A percentile compares a stretch with the other conserved stretches of the same genome.
phyloP scores from a whole-genome alignment of 2,329 filamentous ascomycete genomes.

The Fusarium begoniae region DNA sequence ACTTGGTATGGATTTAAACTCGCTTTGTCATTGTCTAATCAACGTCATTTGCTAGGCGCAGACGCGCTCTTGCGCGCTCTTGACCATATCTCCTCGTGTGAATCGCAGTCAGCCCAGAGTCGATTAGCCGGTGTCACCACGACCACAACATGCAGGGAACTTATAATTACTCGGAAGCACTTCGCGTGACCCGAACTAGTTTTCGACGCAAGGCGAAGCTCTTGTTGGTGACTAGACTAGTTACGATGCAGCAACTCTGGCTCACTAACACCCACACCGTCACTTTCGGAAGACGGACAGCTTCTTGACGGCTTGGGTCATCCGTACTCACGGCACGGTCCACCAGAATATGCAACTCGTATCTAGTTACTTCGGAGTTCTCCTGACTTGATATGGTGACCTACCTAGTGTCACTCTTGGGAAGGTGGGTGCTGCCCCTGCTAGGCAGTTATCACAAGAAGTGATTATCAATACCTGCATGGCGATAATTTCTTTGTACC shows the following conservation, averaged over 20 bases:
- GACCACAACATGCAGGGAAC: constrained; percentile 21
- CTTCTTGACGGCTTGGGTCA: constrained; percentile 10
- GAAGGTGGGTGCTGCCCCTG: constrained; percentile 1
- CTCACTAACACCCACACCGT: constrained; percentile 33
- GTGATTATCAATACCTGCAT: constrained; percentile 10
- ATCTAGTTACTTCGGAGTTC: constrained; percentile 1
- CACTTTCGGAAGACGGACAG: constrained; percentile 18
- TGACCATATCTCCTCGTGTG: background rate
- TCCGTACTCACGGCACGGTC: constrained; percentile 12
- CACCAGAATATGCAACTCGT: constrained; percentile 4
- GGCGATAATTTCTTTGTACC: constrained; percentile 6
- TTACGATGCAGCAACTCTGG: constrained; percentile 26
- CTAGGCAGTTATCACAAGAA: constrained; percentile 14
- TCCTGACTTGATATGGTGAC: constrained; percentile 9
- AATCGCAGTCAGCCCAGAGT: background rate
- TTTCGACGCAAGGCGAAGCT: constrained; percentile 18
- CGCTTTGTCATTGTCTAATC: constrained; percentile 19
- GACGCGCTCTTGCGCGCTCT: constrained; percentile 21
- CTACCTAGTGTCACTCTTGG: background rate
- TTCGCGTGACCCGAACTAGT: constrained; percentile 14
- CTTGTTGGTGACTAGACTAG: constrained; percentile 39
- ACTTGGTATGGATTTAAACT: constrained; percentile 18
- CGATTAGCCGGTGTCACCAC: constrained; percentile 12
- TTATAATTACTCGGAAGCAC: constrained; percentile 7
- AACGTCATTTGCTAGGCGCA: constrained; percentile 24